Evolutionary conservation across 352 stramenopile species (phyloP).

Genomic region (Pythium rhizo-oryzae): DNA sequence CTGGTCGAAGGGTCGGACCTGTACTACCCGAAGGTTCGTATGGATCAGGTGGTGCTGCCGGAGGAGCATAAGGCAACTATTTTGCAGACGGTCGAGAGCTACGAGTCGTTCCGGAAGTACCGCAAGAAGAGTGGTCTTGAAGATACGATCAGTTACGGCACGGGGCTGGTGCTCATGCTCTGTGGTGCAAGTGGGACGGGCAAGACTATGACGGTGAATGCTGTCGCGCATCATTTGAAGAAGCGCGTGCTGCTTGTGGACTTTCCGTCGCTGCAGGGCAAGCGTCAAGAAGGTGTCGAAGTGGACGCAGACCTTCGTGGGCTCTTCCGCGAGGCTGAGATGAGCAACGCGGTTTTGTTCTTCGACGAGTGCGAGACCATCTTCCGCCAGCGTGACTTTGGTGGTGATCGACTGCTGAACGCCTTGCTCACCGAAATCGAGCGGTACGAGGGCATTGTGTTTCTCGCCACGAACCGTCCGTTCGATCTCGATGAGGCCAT

Average conservation of each 20-base stretch:
- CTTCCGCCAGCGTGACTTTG: conserved; percentile 83
- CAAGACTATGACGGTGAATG: conserved; percentile 92
- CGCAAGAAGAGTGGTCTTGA: conserved; percentile 81
- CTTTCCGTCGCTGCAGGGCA: conserved; percentile 85
- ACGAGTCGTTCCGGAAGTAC: conserved; percentile 79
- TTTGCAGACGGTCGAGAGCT: conserved; percentile 80
- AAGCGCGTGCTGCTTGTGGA: conserved; percentile 90
- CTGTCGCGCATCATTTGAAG: conserved; percentile 80
- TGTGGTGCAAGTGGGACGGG: conserved; percentile 86
- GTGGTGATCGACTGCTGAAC: conserved; percentile 79
- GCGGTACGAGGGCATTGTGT: conserved; percentile 88
- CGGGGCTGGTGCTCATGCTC: conserved; percentile 77
- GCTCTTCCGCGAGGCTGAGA: conserved; percentile 86
- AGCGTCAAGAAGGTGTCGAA: conserved; percentile 75
- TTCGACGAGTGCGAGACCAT: conserved; percentile 92
- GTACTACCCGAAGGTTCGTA: conserved; percentile 81
- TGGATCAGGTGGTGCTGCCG: conserved; percentile 86
- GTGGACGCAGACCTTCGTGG: conserved; percentile 80
- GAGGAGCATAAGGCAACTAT: conserved; percentile 85
- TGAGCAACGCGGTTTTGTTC: conserved; percentile 90
- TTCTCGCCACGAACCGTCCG: conserved; percentile 87
- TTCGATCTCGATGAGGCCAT: conserved; percentile 91
- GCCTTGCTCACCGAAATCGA: conserved; percentile 90
- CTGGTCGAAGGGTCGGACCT: conserved; percentile 88
- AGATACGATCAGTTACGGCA: conserved; percentile 78